Evolutionary conservation across 1,284 basidiomycete species (phyloP), one percentile per base, ranked within the genome.

Genomic region (Ustilago bromivora): DNA sequence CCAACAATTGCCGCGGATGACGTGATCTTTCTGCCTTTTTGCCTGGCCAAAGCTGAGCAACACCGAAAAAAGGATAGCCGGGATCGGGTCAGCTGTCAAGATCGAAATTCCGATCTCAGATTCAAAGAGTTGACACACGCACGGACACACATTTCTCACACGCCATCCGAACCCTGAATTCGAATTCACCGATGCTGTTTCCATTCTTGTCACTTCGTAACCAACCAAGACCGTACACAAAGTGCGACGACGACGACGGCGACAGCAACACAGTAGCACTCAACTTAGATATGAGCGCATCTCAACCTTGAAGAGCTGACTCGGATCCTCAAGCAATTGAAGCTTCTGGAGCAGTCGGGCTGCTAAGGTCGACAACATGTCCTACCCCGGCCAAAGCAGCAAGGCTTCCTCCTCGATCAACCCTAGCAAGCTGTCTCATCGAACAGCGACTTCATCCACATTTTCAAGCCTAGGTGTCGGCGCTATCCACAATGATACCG

Each of bases 401-500:
- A 67, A 57, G 52, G 40, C 71, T 10, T 61, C 71, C 9, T 61
- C 61, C 17, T 72, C 71, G 15, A 28, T 55, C 40, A 43, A 46
- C 6, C 36, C 54, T 11, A 41, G 10, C 23, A 12, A 56, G 0
- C 43, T 57, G 4, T 61, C 61, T 3, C 15, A 43, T 35, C 61
- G 66, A 38, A 43, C 61, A 9, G n/a, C 61, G 8, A 51, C 53
- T 23, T 53, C 61, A 7, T 57, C 61, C 1, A 17, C 59, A 23
- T 73, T 57, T 23, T n/a, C 71, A 19, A 41, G 53, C 15, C 46
- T 62, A 11, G 35, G 35, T 12, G 3, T 28, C 23, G 52, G 40
- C 3, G 17, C 52, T 10, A 58, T 43, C 9, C 61, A 72, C 46
- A 46, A 82, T 47, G 82, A 84, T 35, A 78, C 55, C 55, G 82